phyloP scores from a whole-genome alignment of 2,329 filamentous ascomycete species.

The Gnomoniopsis sp. region DNA sequence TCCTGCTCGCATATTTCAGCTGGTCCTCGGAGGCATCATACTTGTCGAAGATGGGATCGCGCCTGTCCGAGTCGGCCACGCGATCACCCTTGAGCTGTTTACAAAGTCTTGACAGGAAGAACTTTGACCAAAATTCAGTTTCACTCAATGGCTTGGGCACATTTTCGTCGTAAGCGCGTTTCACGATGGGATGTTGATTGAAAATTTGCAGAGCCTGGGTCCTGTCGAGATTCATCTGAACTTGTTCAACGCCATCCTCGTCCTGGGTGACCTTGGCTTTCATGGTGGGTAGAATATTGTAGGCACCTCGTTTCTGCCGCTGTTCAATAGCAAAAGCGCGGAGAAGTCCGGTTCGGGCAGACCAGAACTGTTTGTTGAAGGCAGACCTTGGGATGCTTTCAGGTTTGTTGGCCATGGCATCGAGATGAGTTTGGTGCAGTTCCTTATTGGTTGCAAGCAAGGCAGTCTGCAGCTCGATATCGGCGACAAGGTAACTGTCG shows the following conservation, averaged over 20 bases:
- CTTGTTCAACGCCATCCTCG: conserved; percentile 59
- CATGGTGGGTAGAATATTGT: conserved; percentile 89
- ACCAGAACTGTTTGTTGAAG: conserved; percentile 94
- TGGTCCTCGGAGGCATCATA: conserved; percentile 75
- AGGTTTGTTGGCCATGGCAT: conserved; percentile 78
- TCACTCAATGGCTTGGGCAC: conserved; percentile 73
- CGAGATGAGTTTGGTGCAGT: conserved; percentile 81
- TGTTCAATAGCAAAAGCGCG: conserved; percentile 88
- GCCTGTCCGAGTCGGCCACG: conserved; percentile 71
- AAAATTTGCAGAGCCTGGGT: conserved; percentile 95
- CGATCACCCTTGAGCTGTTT: conserved; percentile 91
- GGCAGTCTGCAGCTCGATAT: conserved; percentile 82
- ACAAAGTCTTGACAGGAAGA: conserved; percentile 86
- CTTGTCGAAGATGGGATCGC: conserved; percentile 78
- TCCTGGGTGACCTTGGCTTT: conserved; percentile 71
- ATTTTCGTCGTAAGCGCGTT: conserved; percentile 87
- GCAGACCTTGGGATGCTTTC: conserved; percentile 75
- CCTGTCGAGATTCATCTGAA: conserved; percentile 69
- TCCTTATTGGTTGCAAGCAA: conserved; percentile 76
- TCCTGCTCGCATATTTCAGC: conserved; percentile 46
- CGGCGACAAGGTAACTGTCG: conserved; percentile 70
- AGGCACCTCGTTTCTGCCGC: conserved; percentile 80
- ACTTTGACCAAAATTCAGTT: conserved; percentile 85
- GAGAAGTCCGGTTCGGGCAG: conserved; percentile 77
- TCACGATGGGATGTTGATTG: conserved; percentile 85